Base-by-base conservation (phyloP, 2,329 filamentous ascomycete species). In the Ceratocystis alfenasii region DNA sequence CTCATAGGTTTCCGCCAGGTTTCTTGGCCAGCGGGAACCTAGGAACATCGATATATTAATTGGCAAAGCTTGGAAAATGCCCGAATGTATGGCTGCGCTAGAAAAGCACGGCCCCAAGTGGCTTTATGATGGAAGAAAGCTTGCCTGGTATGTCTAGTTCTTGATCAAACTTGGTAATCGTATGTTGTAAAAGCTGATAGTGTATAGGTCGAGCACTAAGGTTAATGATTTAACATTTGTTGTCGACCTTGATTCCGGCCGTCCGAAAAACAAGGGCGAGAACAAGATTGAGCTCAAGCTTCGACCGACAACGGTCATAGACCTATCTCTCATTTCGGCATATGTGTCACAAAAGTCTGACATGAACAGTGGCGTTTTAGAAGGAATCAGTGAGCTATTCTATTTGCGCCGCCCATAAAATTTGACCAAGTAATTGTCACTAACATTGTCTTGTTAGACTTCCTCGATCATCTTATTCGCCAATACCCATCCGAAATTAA, bases 381-480 rank as follows among this genome's bases (percentile, higher is more conserved):
- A 94, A 72, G 87, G 88, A 15, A 83, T 97, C 74, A 96, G 68
- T 69, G 65, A 45, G 66, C 63, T 20, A 36, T 33, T n/a, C 48
- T 12, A 53, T 36, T 30, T 15, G 25, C 30, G 41, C 4, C 64
- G 3, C 25, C 12, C n/a, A 60, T 15, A 15, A 6, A 8, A 12
- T n/a, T 22, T 22, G 15, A 10, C 3, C 8, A 28, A 5, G 30
- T 48, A 36, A 15, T 15, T 7, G 10, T 5, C 10, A 22, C 2
- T 15, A 25, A 50, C 22, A 62, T 33, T 57, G 15, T 53, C n/a
- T 36, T 7, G 5, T 46, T 61, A 69, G 68, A 88, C 73, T 96
- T 96, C 72, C 78, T 96, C 3, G 94, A 99, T 69, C 94, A 99
- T 72, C 78, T 93, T 6, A 79, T 99, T 65, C 89, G 94, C 3